Base-by-base conservation (phyloP, 306 rosid genomes). In the Ceratonia siliqua region DNA sequence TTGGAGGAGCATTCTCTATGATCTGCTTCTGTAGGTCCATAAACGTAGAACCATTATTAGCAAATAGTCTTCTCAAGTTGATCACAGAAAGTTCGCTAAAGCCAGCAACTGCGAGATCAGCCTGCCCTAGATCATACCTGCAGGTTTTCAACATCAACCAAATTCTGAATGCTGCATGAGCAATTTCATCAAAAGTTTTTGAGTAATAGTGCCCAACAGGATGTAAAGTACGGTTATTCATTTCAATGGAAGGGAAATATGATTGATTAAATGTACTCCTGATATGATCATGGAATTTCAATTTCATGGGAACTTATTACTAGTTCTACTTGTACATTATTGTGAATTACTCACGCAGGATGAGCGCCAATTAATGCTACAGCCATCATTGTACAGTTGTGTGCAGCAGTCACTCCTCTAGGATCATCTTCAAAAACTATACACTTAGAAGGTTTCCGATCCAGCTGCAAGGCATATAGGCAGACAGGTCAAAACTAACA, bases 331-430 rank as follows among this genome's bases (percentile, higher is more conserved):
- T 35, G 32, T 38, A 67, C 68, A 22, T 33, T 67, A 55, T 63
- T 62, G 57, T 33, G 25, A 72, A 52, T 69, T 58, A 85, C 98
- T 63, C 85, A 91, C 98, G 95, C 97, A 2, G 91, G 99, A 82
- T 95, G 89, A 25, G 92, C 75, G 33, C 99, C 98, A 21, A 95
- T 95, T 55, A 92, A 77, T 77, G 93, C 99, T 46, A 92, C 87
- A 22, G 97, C 97, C 98, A 95, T 95, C 99, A 95, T 95, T 21
- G 98, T 92, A 64, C 97, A 95, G 57, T 95, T 95, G 87, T 95
- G 99, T 6, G 99, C 99, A 12, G 98, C 99, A 11, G 99, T 89
- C 62, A 95, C 90, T 72, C 98, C 90, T 77, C 97, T 79, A n/a
- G 99, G 98, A 70, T 95, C 98, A 63, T 92, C 99, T 87, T 92